phyloP scores from a whole-genome alignment of 2,329 filamentous ascomycete species.

The Pseudogymnoascus sp. region DNA sequence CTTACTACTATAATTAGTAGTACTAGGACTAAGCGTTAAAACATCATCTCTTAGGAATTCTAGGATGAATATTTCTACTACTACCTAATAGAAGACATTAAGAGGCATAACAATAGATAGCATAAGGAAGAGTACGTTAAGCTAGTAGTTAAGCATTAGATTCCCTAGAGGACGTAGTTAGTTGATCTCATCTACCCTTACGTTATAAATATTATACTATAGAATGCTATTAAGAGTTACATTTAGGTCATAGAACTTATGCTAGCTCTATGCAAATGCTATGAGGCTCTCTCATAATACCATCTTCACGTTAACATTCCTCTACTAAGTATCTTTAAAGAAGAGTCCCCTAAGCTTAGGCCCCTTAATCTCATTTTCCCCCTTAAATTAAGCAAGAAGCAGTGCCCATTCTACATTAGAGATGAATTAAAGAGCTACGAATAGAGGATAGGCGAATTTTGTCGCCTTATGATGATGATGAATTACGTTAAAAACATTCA shows the following conservation, averaged over 20 bases:
- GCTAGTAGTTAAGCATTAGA: conserved; percentile 15
- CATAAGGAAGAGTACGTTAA: conserved; percentile 10
- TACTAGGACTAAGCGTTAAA: conserved; percentile 2
- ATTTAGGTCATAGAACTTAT: no score
- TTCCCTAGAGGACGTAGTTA: conserved; percentile 14
- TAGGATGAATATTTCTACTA: background rate
- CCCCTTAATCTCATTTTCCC: no score
- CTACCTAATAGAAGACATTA: conserved; percentile 13
- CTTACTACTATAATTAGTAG: background rate
- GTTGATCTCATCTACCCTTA: conserved; percentile 14
- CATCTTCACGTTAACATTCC: background rate
- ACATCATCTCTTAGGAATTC: conserved; percentile 6
- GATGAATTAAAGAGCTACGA: conserved; percentile 16
- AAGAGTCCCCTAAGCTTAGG: background rate
- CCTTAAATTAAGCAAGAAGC: background rate
- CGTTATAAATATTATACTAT: conserved; percentile 9
- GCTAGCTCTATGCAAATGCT: conserved; percentile 10
- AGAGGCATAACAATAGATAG: conserved; percentile 15
- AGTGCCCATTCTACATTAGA: background rate
- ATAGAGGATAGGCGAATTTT: conserved; percentile 15
- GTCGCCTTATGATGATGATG: conserved; percentile 14
- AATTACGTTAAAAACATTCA: no score
- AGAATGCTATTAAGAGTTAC: no score
- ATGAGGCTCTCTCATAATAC: conserved; percentile 8
- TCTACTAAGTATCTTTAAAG: background rate